Evolutionary conservation across 495 filamentous ascomycete genomes (phyloP), one percentile per base, ranked within the genome.

Genomic region (Neurospora africana): DNA sequence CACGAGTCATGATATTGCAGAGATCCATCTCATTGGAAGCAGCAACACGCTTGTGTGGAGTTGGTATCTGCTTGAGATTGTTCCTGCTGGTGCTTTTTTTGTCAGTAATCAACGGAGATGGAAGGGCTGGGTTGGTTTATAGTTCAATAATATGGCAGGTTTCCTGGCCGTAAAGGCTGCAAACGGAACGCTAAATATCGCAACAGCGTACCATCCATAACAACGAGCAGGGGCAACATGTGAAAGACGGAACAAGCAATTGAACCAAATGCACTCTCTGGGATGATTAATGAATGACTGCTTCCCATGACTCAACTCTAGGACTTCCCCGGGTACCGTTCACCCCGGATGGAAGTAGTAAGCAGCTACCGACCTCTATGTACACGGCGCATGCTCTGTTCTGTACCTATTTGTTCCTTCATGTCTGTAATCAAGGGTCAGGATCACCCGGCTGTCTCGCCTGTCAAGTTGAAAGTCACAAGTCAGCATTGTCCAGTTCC

Each of bases 381-480:
- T 70, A 70, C 69, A 70, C 53, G 53, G 53, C 27, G 53, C 53
- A 61, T 33, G 53, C 53, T 65, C 5, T 33, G 30, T 30, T 65
- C 53, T 65, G 53, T 65, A n/a, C n/a, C n/a, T n/a, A 33, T 1
- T 35, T 65, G 37, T n/a, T 47, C 41, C 33, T 30, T 68, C 13
- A 13, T 30, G 19, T 44, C 37, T 10, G 8, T 10, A 11, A 69
- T 72, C 77, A 85, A 68, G 83, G 83, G 53, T 84, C 81, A n/a
- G 78, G 73, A 65, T 85, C 84, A 38, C 81, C 83, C 43, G 77
- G 73, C 65, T 76, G 77, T 75, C 84, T 78, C 70, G 84, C 83
- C 84, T 85, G 71, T 37, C 53, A n/a, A 70, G 43, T 75, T 13
- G 70, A 58, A 53, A n/a, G 44, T 61, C 72, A 67, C 44, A n/a